Conservation (phyloP, 257 asterid genomes). For the Penstemon barbatus region DNA sequence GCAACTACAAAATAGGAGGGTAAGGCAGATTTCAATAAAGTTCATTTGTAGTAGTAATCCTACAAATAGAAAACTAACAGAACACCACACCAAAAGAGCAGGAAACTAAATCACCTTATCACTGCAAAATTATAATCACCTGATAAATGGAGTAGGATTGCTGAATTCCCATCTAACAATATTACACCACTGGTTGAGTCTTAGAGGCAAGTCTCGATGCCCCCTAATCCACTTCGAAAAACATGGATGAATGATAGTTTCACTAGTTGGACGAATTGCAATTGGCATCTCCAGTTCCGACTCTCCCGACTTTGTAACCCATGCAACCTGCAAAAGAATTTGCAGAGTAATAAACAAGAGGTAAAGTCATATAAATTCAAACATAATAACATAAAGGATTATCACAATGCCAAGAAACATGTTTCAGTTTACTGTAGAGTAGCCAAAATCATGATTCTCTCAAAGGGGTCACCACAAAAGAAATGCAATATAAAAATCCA, state of each 20-base stretch:
- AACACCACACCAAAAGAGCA: slow-evolving; percentile 3
- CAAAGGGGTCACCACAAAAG: no score
- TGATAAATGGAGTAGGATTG: slow-evolving; percentile 96
- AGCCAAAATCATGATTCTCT: neutral
- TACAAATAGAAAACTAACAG: slow-evolving; percentile 7
- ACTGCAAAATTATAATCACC: slow-evolving; percentile 42
- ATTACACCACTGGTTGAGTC: slow-evolving; percentile 98
- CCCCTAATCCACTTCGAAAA: slow-evolving; percentile 98
- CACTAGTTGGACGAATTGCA: slow-evolving; percentile 99
- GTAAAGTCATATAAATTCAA: neutral
- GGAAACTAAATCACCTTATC: slow-evolving; percentile 4
- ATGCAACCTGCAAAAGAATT: slow-evolving; percentile 70
- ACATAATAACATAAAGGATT: slow-evolving; percentile 6
- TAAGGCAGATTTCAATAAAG: no score
- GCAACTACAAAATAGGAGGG: neutral
- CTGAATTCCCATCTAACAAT: slow-evolving; percentile 99
- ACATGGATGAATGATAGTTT: slow-evolving; percentile 96
- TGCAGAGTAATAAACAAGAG: neutral
- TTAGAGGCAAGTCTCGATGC: slow-evolving; percentile 94
- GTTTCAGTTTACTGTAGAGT: neutral
- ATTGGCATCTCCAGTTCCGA: slow-evolving; percentile 94
- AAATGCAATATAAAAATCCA: no score
- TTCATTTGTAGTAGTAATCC: no score
- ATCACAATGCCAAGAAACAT: neutral
- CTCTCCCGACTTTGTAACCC: slow-evolving; percentile 97